These are phyloP conservation scores for Magnolia officinalis DNA, from an alignment of 164 flowering plant genomes.

Conservation along the genomic window DNA sequence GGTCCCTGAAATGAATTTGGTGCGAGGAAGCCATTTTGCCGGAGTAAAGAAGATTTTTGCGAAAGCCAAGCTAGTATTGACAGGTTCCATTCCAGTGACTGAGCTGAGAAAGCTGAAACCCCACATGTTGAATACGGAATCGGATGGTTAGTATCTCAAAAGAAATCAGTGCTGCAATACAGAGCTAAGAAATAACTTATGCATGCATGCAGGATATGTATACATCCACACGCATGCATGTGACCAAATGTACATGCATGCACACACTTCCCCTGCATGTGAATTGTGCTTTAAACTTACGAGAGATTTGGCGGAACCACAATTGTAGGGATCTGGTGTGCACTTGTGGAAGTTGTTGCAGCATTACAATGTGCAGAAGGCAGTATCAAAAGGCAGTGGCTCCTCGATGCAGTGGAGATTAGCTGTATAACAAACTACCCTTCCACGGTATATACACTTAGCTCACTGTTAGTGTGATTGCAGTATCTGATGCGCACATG, in stretches of 20 bases:
- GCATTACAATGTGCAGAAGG: conserved; percentile 62
- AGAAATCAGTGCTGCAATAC: not conserved
- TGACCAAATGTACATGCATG: not conserved
- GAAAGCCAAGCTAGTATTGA: conserved; percentile 55
- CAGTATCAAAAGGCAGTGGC: conserved; percentile 71
- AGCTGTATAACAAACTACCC: conserved; percentile 76
- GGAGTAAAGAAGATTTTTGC: conserved; percentile 52
- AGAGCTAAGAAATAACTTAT: not conserved
- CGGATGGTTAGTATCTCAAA: conserved; percentile 50
- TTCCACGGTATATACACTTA: conserved; percentile 54
- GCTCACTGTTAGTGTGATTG: not conserved
- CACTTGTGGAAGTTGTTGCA: conserved; percentile 65
- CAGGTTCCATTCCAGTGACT: conserved; percentile 48
- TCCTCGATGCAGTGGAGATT: conserved; percentile 67
- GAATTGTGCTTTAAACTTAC: not conserved
- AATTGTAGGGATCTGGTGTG: conserved; percentile 61
- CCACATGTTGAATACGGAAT: conserved; percentile 42
- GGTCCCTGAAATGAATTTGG: conserved; percentile 37
- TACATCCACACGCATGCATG: not conserved
- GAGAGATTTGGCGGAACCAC: not conserved
- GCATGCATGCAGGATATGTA: not conserved
- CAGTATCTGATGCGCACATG: not conserved
- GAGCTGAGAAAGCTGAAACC: conserved; percentile 61
- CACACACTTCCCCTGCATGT: too few species aligned
- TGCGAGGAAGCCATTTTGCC: conserved; percentile 18